Evolutionary conservation across 2,329 filamentous ascomycete genomes (phyloP).

Genomic region (Alternaria burnsii): DNA sequence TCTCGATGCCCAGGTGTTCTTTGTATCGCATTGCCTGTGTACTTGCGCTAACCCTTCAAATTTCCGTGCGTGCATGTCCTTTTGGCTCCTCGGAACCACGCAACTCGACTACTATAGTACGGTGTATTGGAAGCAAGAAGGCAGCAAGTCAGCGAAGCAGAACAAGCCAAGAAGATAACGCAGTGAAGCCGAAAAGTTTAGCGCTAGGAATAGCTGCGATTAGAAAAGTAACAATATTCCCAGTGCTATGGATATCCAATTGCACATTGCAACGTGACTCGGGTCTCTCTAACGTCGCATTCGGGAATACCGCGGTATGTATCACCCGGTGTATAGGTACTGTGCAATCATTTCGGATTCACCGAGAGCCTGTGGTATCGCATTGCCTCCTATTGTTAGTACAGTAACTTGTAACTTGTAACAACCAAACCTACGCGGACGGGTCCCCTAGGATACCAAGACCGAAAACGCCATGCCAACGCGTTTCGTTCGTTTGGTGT

Average conservation of each 20-base stretch:
- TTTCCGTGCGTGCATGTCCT: slow-evolving; percentile 11
- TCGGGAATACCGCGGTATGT: neutral
- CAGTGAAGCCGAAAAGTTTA: neutral
- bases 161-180: neutral
- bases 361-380: slow-evolving; percentile 5
- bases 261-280: slow-evolving; percentile 8
- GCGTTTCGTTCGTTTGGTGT: neutral
- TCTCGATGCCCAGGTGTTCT: neutral
- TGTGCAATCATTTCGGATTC: neutral
- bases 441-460: neutral
- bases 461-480: neutral
- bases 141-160: slow-evolving; percentile 5
- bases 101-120: neutral
- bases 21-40: neutral
- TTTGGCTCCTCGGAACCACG: neutral
- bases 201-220: neutral
- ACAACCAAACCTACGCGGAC: neutral
- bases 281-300: neutral
- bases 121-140: neutral
- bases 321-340: slow-evolving; percentile 1
- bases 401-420: neutral
- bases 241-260: slow-evolving; percentile 9
- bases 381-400: slow-evolving; percentile 5
- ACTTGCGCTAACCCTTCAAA: slow-evolving; percentile 2
- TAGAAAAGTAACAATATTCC: neutral